Evolutionary conservation across 352 stramenopile genomes (phyloP).

Genomic region (Pythium graminicola): DNA sequence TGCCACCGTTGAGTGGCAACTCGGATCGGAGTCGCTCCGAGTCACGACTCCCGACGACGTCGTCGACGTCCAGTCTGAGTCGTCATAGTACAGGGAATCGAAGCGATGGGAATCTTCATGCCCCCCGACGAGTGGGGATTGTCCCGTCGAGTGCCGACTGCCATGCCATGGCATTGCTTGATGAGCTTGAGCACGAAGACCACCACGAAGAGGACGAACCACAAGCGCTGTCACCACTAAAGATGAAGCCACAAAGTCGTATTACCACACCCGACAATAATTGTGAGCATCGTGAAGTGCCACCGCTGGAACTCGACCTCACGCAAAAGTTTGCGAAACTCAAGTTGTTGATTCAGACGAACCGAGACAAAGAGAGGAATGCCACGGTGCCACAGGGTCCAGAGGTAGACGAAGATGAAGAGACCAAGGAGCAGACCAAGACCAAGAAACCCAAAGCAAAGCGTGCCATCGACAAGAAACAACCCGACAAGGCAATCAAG

Average conservation of each 20-base stretch:
- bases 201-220: slow-evolving; percentile 14
- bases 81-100: slow-evolving; percentile 28
- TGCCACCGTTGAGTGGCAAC: slow-evolving; percentile 18
- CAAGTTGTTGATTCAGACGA: slow-evolving; percentile 51
- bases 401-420: slow-evolving; percentile 4
- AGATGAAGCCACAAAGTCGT: background rate
- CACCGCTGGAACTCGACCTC: slow-evolving; percentile 32
- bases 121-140: slow-evolving; percentile 30
- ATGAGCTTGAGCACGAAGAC: slow-evolving; percentile 30
- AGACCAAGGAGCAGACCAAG: background rate
- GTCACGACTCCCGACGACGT: slow-evolving; percentile 19
- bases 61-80: slow-evolving; percentile 14
- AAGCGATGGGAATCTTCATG: slow-evolving; percentile 60
- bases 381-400: background rate
- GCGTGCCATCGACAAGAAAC: background rate
- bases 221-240: slow-evolving; percentile 1
- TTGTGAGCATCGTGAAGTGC: background rate
- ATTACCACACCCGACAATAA: background rate
- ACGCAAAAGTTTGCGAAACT: slow-evolving; percentile 60
- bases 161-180: slow-evolving; percentile 46
- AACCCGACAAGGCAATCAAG: background rate
- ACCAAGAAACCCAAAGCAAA: too few species aligned
- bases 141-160: slow-evolving; percentile 53
- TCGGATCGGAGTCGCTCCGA: slow-evolving; percentile 29
- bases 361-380: slow-evolving; percentile 24